Base-by-base conservation (phyloP, 2,329 filamentous ascomycete genomes). In the Colletotrichum musae region DNA sequence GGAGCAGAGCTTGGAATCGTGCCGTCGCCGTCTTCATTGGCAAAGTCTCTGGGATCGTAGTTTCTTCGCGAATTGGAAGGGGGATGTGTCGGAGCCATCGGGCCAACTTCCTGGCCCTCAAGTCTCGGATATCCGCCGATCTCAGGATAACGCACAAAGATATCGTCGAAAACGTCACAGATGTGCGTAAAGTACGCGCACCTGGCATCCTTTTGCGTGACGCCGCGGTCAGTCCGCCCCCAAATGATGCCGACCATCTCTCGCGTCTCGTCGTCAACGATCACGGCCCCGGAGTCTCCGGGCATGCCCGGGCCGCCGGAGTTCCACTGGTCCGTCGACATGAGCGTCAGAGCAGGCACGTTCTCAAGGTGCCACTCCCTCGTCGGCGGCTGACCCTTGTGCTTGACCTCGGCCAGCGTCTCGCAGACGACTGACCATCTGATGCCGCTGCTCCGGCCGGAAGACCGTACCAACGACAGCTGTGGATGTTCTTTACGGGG, bases 361-460 rank as follows among this genome's bases (percentile, higher is more conserved):
- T 51, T 28, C 28, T 62, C 28, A 1, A 67, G 39, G 32, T 13
- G 62, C 64, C 64, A 67, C 32, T 67, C 64, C 6, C 64, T 24
- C 3, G 64, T 67, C 4, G 21, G 16, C 5, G 18, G 15, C 16
- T 16, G 10, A 5, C 21, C 24, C 0, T 13, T 2, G 2, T 56
- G 18, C 13, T 41, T 43, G 10, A 62, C 51, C 6, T 15, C 16
- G 2, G 58, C 64, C 3, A 43, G 64, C 7, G 64, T 45, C 7
- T 67, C 64, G 5, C 64, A 67, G 2, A 63, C 51, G 10, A 63
- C 32, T 1, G 50, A 48, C 6, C 53, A 67, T 2, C 58, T 43
- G 4, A 61, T 1, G 1, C 64, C 64, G 7, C 64, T 63, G 13
- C 26, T 62, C 1, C 64, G 6, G 4, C 64, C 64, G 26, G 58